Evolutionary conservation across 2,329 filamentous ascomycete genomes (phyloP).

Genomic region (Aschersonia sp.): DNA sequence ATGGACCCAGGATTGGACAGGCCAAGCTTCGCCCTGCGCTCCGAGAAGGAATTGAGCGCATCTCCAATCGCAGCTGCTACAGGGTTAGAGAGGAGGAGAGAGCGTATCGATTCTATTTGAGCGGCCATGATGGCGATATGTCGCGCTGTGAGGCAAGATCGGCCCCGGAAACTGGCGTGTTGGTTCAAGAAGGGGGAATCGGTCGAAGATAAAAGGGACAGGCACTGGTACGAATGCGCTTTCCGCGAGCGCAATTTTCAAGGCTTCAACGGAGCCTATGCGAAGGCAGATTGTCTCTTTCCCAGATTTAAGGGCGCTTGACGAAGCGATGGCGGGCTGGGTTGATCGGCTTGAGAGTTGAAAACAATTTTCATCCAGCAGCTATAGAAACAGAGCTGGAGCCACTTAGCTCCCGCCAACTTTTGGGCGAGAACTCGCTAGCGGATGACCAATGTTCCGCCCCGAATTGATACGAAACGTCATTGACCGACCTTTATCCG

Average conservation of each 20-base stretch:
- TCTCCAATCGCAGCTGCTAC: constrained; percentile 56
- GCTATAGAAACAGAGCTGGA: neutral
- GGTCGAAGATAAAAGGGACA: neutral
- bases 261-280: too few species aligned
- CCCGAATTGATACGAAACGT: neutral
- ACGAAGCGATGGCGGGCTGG: too few species aligned
- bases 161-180: constrained; percentile 6
- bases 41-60: constrained; percentile 67
- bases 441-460: constrained; percentile 1
- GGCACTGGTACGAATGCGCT: too few species aligned
- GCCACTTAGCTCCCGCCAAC: neutral
- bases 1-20: constrained; percentile 85
- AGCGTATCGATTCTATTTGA: constrained; percentile 35
- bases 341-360: neutral
- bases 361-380: constrained; percentile 18
- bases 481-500: neutral
- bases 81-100: constrained; percentile 61
- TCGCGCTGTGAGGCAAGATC: constrained; percentile 10
- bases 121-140: constrained; percentile 32
- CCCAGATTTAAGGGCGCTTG: too few species aligned
- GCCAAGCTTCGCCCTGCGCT: constrained; percentile 75
- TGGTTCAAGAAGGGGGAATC: neutral
- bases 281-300: too few species aligned
- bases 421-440: neutral
- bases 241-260: too few species aligned